A percentile compares a stretch with the other conserved stretches of the same genome.
These are phyloP conservation scores for Solanum ossicruentum DNA, from an alignment of 257 asterid genomes.

Conservation along the genomic window DNA sequence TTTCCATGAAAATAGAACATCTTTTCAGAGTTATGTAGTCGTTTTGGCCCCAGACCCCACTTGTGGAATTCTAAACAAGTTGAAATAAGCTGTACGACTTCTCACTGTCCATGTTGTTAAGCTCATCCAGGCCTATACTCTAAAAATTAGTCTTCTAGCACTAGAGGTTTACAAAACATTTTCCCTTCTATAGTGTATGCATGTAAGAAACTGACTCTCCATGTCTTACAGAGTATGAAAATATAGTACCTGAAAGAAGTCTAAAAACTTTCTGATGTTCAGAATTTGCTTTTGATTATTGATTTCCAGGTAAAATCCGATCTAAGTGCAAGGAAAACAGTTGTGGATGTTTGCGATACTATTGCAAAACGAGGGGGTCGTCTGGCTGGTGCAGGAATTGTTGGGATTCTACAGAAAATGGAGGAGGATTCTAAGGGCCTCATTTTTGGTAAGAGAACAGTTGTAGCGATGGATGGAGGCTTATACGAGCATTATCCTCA, in stretches of 20 bases:
- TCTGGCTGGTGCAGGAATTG: slow-evolving; percentile 73
- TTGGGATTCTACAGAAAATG: slow-evolving; percentile 70
- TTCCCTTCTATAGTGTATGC: neutral
- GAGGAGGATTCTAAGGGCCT: slow-evolving; percentile 45
- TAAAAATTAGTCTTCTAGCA: neutral
- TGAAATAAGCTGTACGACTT: neutral
- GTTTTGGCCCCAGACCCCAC: too few relatives aligned
- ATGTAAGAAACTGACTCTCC: neutral
- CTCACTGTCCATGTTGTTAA: neutral
- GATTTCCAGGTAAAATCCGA: slow-evolving; percentile 25
- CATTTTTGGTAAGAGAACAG: slow-evolving; percentile 56
- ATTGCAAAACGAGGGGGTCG: slow-evolving; percentile 69
- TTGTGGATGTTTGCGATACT: slow-evolving; percentile 40
- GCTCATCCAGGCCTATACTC: neutral
- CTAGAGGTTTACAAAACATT: neutral
- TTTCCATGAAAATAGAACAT: neutral
- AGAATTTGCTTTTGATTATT: neutral
- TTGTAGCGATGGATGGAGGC: slow-evolving; percentile 87
- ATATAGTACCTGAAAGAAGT: too few relatives aligned
- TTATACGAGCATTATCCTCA: slow-evolving; percentile 69
- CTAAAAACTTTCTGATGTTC: neutral
- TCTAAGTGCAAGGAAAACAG: slow-evolving; percentile 30
- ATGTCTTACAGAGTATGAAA: neutral
- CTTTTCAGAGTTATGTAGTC: neutral
- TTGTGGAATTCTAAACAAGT: neutral